Base-by-base conservation (phyloP, 305 asterid genomes). In the Solanum hybrid region DNA sequence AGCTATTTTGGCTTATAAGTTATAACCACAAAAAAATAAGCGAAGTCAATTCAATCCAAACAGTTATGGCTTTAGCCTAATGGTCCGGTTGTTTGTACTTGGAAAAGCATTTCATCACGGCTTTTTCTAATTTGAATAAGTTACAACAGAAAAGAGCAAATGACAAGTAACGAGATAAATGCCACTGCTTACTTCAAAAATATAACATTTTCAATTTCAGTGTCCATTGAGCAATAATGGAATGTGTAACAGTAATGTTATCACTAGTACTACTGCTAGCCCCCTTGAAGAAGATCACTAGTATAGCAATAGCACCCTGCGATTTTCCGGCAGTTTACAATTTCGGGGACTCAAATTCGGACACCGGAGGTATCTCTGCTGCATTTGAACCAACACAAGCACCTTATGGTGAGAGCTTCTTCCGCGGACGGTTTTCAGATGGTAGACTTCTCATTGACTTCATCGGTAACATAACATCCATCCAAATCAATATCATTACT, bases 281-380 rank as follows among this genome's bases (percentile, higher is more conserved):
- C 4, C 66, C 24, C 4, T 80, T 40, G 4, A 80, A 80, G 8
- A 75, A 56, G 69, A 56, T 75, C 80, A 75, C 38, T 31, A 26
- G 36, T 26, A 75, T 8, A n/a, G 71, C 71, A 60, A 60, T 60
- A 19, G 35, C 91, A 22, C 89, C 91, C 3, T 93, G 96, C 64
- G 75, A 90, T 81, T 94, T 91, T 73, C 95, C 94, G 3, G 94
- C 95, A 8, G 86, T 92, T 32, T 94, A 91, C 92, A 93, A 93
- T 91, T 94, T 93, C 40, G 96, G 95, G 6, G 95, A 94, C 92
- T 91, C 93, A 5, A 94, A 93, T 86, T 94, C 95, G 1, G 96
- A 94, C 37, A 93, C 96, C 3, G 95, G 96, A 3, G 94, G 92
- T 2, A 90, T 90, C 24, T 91, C 96, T 12, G 95, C 95, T 0